Evolutionary conservation across 768 basidiomycete genomes (phyloP), one percentile per base, ranked within the genome.

Genomic region (Cubamyces sp.): DNA sequence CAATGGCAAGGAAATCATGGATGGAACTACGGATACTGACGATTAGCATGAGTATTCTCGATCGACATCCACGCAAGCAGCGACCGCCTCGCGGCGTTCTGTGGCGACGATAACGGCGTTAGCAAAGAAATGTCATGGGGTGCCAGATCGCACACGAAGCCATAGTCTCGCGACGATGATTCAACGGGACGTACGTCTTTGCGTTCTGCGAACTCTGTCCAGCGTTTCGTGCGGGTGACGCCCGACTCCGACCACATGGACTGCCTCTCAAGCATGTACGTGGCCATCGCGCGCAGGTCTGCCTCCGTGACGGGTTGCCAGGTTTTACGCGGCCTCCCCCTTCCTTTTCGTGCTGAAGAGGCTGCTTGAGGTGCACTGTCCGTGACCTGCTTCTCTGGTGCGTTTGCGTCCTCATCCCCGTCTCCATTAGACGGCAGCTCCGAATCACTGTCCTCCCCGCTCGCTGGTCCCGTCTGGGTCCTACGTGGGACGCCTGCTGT

Each of bases 211-310:
- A 48, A 57, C n/a, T 47, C 28, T 14, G 9, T 3, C 55, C 43
- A 57, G 30, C 5, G 30, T 3, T 45, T n/a, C 15, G 6, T 8
- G 14, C 34, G 21, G n/a, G 5, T 9, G 30, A 34, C 45, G 34
- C 8, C 16, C 23, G n/a, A 26, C 30, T 4, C n/a, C n/a, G n/a
- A 19, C 58, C 57, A 41, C 21, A 12, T 26, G 3, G 5, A 16
- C 21, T 11, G 45, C 11, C 25, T 19, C 50, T 39, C 50, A n/a
- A 43, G 19, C 28, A 11, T 52, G n/a, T 59, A 52, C 25, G 14
- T 9, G 6, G 58, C 58, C 58, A 59, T 52, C 26, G 58, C 58
- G 18, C 41, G 40, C 12, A 53, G n/a, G 49, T 59, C 58, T 5
- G 52, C 49, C 2, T 59, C 50, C 9, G 58, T 59, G 28, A 59